These are phyloP conservation scores for Venturia nashicola DNA, from an alignment of 2,329 filamentous ascomycete genomes.

Conservation along the genomic window DNA sequence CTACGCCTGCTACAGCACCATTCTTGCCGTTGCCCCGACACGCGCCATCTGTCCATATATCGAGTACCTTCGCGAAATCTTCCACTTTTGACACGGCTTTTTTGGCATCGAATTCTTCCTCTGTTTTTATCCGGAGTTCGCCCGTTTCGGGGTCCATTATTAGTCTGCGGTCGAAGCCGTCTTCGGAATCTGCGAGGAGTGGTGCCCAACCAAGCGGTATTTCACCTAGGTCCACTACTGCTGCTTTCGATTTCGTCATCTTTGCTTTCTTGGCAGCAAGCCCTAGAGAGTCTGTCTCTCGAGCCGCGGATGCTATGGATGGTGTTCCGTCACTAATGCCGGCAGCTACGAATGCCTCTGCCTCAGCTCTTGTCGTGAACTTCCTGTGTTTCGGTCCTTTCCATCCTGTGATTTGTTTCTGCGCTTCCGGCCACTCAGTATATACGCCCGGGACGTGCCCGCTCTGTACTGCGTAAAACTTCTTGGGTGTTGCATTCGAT, in stretches of 20 bases:
- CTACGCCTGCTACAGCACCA: slow-evolving; percentile 46
- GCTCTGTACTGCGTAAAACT: slow-evolving; percentile 48
- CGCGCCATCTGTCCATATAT: slow-evolving; percentile 54
- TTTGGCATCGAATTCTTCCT: slow-evolving; percentile 32
- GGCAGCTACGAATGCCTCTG: slow-evolving; percentile 57
- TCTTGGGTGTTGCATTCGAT: slow-evolving; percentile 25
- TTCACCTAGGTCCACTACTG: slow-evolving; percentile 16
- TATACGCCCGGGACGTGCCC: slow-evolving; percentile 50
- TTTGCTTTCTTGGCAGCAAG: slow-evolving; percentile 26
- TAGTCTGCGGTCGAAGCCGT: slow-evolving; percentile 49
- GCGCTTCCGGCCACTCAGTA: slow-evolving; percentile 55
- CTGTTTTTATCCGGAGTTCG: slow-evolving; percentile 42
- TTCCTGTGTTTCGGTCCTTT: slow-evolving; percentile 47
- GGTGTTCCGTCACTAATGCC: slow-evolving; percentile 9
- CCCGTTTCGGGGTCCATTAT: slow-evolving; percentile 42
- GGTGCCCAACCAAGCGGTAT: slow-evolving; percentile 42
- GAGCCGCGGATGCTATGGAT: background rate
- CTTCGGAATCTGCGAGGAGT: slow-evolving; percentile 42
- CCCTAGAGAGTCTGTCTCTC: background rate
- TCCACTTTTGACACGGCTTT: slow-evolving; percentile 32
- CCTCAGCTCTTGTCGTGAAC: slow-evolving; percentile 47
- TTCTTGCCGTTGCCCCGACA: slow-evolving; percentile 44
- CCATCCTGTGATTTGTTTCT: slow-evolving; percentile 61
- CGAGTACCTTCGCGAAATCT: slow-evolving; percentile 19
- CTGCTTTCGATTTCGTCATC: slow-evolving; percentile 15